A percentile compares a stretch with the other conserved stretches of the same genome.
These are phyloP conservation scores for Solanum ossicruentum DNA, from an alignment of 257 asterid species.

Conservation along the genomic window DNA sequence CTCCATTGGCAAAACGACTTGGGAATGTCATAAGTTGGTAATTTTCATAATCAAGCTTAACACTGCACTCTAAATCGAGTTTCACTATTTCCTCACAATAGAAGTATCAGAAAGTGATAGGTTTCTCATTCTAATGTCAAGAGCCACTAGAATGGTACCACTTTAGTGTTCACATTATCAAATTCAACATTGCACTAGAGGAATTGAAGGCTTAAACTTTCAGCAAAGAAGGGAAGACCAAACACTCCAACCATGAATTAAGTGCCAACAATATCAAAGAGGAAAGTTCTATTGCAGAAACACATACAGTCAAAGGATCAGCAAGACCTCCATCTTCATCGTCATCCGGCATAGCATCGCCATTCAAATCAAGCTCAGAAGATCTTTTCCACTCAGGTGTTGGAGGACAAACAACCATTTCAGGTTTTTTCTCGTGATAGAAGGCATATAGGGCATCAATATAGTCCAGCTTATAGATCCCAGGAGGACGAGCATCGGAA, in stretches of 20 bases:
- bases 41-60: background rate
- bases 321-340: constrained; percentile 77
- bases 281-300: background rate
- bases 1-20: background rate
- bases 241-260: background rate
- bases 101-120: background rate
- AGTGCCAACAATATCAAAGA: background rate
- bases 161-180: background rate
- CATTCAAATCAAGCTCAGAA: constrained; percentile 90
- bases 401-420: constrained; percentile 62
- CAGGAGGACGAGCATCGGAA: constrained; percentile 95
- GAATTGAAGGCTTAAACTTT: background rate
- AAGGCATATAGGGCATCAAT: constrained; percentile 70
- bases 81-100: background rate
- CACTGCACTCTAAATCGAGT: background rate
- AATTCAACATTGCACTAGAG: background rate
- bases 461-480: constrained; percentile 89
- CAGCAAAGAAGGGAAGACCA: background rate
- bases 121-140: background rate
- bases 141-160: background rate
- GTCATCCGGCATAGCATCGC: constrained; percentile 92
- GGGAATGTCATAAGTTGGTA: background rate
- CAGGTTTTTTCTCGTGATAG: constrained; percentile 92
- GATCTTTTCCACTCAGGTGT: constrained; percentile 95
- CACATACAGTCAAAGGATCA: constrained; percentile 42